A percentile compares a stretch with the other conserved stretches of the same genome.
Conservation (phyloP, 768 basidiomycete genomes). For the Suillus subalutaceus region DNA sequence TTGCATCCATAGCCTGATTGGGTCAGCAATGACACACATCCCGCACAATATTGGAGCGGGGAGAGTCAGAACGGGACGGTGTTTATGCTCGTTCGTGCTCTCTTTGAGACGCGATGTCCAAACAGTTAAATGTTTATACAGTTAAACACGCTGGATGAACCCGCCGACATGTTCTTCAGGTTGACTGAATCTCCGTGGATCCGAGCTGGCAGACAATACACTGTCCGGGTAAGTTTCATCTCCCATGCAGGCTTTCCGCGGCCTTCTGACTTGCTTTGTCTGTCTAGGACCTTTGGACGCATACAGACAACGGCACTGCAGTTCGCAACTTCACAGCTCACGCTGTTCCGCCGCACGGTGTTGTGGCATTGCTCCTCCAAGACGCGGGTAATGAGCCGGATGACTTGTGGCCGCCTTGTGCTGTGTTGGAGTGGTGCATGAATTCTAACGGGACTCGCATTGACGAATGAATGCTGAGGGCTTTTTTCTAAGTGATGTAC, state of each 20-base stretch:
- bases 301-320: conserved; percentile 70
- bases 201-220: conserved; percentile 64
- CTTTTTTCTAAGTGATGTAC: conserved; percentile 4
- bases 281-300: conserved; percentile 68
- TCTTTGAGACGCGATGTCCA: background rate
- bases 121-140: conserved; percentile 23
- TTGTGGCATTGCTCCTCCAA: conserved; percentile 63
- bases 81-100: conserved; percentile 59
- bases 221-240: conserved; percentile 54
- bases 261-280: conserved; percentile 7
- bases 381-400: conserved; percentile 71
- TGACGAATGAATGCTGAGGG: conserved; percentile 20
- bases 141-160: conserved; percentile 62
- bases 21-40: conserved; percentile 47
- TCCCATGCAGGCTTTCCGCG: background rate
- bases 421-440: conserved; percentile 59
- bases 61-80: conserved; percentile 64
- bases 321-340: conserved; percentile 57
- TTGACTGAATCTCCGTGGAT: conserved; percentile 74
- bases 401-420: conserved; percentile 59
- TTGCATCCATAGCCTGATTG: conserved; percentile 34
- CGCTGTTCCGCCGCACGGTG: conserved; percentile 67
- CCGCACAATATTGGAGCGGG: conserved; percentile 76
- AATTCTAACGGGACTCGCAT: conserved; percentile 55
- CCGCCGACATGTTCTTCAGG: conserved; percentile 61